Base-by-base conservation (phyloP, 2,329 filamentous ascomycete genomes). In the Mollisiaceae sp. region DNA sequence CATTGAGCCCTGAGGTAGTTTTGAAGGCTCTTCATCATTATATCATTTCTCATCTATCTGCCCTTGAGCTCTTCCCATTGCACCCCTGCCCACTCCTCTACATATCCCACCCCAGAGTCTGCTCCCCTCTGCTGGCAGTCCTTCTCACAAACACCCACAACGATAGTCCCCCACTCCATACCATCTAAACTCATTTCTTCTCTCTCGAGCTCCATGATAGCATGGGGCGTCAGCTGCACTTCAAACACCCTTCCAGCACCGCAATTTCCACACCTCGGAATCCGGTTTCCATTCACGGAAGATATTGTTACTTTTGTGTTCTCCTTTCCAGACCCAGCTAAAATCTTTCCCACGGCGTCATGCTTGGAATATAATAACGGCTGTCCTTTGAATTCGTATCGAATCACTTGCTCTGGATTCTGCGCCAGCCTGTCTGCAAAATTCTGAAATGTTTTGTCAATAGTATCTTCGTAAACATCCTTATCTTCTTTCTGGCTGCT, bases 101-200 rank as follows among this genome's bases (percentile, higher is more conserved):
- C 74, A 79, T 96, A 98, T 1, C 89, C 92, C 0, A 89, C 86
- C 0, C 88, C 91, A 41, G 84, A 81, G 14, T 79, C 78, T 8
- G 87, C 83, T 0, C 85, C 85, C 6, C 78, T 77, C 18, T 87
- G 86, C 73, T 85, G 82, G 76, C 95, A 98, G 77, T 98, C 92
- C 75, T 80, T 86, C 70, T 85, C 87, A 77, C 95, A 99, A 8
- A 96, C 93, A 0, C 88, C 93, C 43, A 98, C 82, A 65, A 99
- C 87, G 9, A 99, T 85, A 0, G 93, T 98, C 0, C 94, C 94
- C 95, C 95, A 99, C 74, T 99, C 95, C 95, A 99, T 99, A 0
- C 94, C 95, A 82, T 97, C 85, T 22, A 90, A 74, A 45, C 85
- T 86, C 71, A 88, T 77, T 64, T 90, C 89, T 50, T 94, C 91